Conservation (phyloP, 352 stramenopile genomes). For the Pythium biforme region DNA sequence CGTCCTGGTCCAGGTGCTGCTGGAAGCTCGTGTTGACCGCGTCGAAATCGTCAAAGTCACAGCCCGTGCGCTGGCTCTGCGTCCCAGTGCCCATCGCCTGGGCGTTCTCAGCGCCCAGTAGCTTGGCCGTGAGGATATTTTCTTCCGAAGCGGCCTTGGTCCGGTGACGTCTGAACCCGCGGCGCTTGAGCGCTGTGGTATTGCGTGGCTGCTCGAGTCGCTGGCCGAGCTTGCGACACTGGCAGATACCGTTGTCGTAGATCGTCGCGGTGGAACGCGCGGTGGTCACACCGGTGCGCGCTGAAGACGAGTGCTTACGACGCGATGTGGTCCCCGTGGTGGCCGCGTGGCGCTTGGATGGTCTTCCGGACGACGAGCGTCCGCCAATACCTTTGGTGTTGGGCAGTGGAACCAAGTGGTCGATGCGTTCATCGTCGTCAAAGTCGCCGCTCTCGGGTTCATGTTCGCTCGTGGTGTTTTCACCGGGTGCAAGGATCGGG, state of each 20-base stretch:
- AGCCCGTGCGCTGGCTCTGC: background rate
- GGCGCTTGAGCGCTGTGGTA: conserved; percentile 1
- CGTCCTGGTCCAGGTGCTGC: conserved; percentile 15
- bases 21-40: conserved; percentile 16
- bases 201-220: conserved; percentile 42
- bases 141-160: conserved; percentile 24
- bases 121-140: conserved; percentile 25
- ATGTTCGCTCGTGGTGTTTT: background rate
- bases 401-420: conserved; percentile 24
- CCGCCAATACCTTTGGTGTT: background rate
- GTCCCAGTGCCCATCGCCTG: background rate
- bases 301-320: conserved; percentile 13
- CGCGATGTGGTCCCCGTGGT: conserved; percentile 2
- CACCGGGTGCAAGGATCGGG: conserved; percentile 13
- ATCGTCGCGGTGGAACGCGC: conserved; percentile 18
- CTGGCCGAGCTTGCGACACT: conserved; percentile 59
- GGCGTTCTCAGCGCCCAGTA: conserved; percentile 19
- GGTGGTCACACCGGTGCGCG: background rate
- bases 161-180: conserved; percentile 14
- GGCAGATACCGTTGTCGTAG: conserved; percentile 44
- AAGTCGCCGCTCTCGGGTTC: conserved; percentile 2
- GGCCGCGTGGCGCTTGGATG: conserved; percentile 11
- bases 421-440: conserved; percentile 19
- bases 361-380: conserved; percentile 9
- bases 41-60: conserved; percentile 30